Conservation (phyloP, 768 basidiomycete genomes). For the Crucibulum laeve region DNA sequence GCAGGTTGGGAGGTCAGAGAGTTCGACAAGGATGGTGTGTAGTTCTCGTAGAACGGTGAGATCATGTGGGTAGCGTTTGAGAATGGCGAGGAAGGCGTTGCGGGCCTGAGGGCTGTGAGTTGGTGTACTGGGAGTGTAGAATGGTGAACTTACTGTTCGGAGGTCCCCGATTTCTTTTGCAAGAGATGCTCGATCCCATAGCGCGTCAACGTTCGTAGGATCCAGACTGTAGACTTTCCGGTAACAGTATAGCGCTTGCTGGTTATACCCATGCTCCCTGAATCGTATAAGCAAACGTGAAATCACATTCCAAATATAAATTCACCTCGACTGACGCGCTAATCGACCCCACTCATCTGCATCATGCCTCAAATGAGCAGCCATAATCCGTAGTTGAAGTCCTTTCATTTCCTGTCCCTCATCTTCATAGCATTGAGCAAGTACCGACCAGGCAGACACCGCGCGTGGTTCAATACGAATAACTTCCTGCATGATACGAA, state of each 20-base stretch:
- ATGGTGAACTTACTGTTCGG: constrained; percentile 44
- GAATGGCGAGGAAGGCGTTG: constrained; percentile 61
- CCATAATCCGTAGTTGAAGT: constrained; percentile 83
- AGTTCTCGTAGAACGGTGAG: constrained; percentile 76
- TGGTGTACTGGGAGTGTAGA: neutral
- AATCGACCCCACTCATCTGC: constrained; percentile 86
- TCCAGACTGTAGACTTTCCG: constrained; percentile 77
- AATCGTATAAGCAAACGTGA: neutral
- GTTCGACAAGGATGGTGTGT: constrained; percentile 70
- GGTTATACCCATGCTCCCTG: constrained; percentile 67
- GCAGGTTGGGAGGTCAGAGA: constrained; percentile 62
- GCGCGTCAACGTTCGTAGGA: constrained; percentile 75
- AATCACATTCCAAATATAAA: neutral
- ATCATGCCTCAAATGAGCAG: constrained; percentile 80
- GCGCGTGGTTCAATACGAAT: constrained; percentile 92
- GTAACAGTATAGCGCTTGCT: constrained; percentile 92
- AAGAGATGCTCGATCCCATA: constrained; percentile 86
- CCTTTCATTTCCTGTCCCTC: constrained; percentile 64
- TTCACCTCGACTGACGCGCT: constrained; percentile 68
- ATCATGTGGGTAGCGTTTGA: constrained; percentile 77
- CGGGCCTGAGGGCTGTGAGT: constrained; percentile 39
- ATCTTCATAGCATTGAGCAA: constrained; percentile 82
- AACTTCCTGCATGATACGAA: constrained; percentile 84
- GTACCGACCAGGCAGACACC: constrained; percentile 78
- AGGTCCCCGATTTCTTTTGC: constrained; percentile 73